A percentile compares a stretch with the other conserved stretches of the same genome.
Conservation (phyloP, 2,329 filamentous ascomycete genomes). For the Endoconidiophora laricicola region DNA sequence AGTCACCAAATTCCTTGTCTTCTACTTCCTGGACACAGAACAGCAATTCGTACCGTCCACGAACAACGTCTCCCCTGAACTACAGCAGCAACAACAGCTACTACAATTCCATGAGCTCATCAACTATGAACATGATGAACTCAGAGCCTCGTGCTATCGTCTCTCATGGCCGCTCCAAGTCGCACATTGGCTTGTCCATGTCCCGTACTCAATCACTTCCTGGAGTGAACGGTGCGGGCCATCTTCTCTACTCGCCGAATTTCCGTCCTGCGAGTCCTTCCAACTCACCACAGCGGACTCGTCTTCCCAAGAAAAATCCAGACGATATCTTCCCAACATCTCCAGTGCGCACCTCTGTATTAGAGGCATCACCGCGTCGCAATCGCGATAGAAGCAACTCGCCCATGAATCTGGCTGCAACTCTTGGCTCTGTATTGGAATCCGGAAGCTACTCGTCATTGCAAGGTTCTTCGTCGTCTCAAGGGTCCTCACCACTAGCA, state of each 20-base stretch:
- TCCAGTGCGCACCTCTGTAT: constrained; percentile 36
- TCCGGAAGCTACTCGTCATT: constrained; percentile 18
- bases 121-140: background rate
- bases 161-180: constrained; percentile 11
- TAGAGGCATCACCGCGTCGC: constrained; percentile 33
- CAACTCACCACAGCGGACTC: constrained; percentile 34
- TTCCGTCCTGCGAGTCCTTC: constrained; percentile 37
- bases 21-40: background rate
- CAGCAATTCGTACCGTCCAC: constrained; percentile 34
- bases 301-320: constrained; percentile 36
- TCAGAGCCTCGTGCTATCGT: background rate
- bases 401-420: constrained; percentile 19
- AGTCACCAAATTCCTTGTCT: constrained; percentile 26
- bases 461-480: constrained; percentile 6
- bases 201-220: constrained; percentile 48
- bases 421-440: constrained; percentile 19
- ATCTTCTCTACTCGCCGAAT: constrained; percentile 37
- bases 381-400: constrained; percentile 34
- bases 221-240: constrained; percentile 41
- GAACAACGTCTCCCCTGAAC: constrained; percentile 44
- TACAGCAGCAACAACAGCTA: background rate
- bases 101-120: too few species aligned
- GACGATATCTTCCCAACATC: constrained; percentile 43
- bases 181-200: constrained; percentile 29
- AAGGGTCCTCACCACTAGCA: constrained; percentile 9